Base-by-base conservation (phyloP, 2,329 filamentous ascomycete genomes). In the Pestalotiopsis sp. region DNA sequence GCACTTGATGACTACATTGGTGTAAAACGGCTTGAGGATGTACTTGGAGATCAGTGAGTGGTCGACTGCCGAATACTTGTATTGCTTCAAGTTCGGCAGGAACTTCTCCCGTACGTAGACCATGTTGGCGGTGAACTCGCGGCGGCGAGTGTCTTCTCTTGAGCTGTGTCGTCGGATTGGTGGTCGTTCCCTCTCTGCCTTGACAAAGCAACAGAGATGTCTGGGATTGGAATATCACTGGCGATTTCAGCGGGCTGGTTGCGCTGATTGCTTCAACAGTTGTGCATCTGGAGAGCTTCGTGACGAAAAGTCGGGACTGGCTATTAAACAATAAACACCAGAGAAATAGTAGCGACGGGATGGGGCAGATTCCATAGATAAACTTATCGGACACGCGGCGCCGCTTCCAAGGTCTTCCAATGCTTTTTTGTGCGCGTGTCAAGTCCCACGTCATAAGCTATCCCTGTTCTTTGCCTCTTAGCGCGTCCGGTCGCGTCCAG, bases 21-120 rank as follows among this genome's bases (percentile, higher is more conserved):
- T 97, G 86, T 98, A 99, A 83, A 98, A 99, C 7, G 96, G 96
- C 86, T 99, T 98, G 76, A 99, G 85, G 73, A 99, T 89, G 84
- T 98, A 98, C 80, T 92, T 93, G 72, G 95, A 98, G 56, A 94
- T 86, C 70, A 98, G 85, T 69, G 94, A 97, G 80, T 93, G 93
- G 82, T 99, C 96, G 76, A 98, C 93, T 68, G 90, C 89, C 56
- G 92, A 93, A 87, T 99, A 99, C 83, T 97, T 96, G 90, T 99
- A 99, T 82, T 95, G 88, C 81, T 93, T 93, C 75, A 99, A 90
- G 79, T 93, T 93, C 52, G 92, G 90, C 71, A 99, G 91, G 83
- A 93, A 91, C 77, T 95, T 91, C 82, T 97, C 93, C 73, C 96
- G 93, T 70, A 99, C 94, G 86, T 98, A 98, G 71, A 96, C 95